Conservation (phyloP, 108 stramenopile species). For the Fragilaria crotonensis region DNA sequence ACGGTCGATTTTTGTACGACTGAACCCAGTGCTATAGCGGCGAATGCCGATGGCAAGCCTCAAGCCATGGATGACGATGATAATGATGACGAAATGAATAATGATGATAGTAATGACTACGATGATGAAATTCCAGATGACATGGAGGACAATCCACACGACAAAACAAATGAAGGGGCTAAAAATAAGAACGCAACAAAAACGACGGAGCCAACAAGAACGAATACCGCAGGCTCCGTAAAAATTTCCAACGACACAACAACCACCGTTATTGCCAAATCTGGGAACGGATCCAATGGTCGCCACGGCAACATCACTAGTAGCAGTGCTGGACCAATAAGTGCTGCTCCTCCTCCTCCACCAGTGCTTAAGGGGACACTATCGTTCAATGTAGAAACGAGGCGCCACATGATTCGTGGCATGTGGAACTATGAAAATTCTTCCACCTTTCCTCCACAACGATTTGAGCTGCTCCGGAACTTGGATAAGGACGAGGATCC, state of each 20-base stretch:
- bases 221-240: neutral
- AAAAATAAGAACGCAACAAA: neutral
- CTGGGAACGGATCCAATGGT: neutral
- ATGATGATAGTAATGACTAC: neutral
- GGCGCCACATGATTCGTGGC: constrained; percentile 77
- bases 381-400: constrained; percentile 56
- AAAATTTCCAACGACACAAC: neutral
- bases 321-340: neutral
- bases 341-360: constrained; percentile 29
- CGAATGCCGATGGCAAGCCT: too few species aligned
- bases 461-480: constrained; percentile 72
- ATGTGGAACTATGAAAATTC: constrained; percentile 83
- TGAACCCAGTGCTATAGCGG: too few species aligned
- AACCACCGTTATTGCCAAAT: neutral
- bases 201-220: neutral
- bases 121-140: neutral
- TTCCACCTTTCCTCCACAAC: constrained; percentile 50
- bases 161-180: neutral
- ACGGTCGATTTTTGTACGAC: too few species aligned
- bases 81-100: neutral
- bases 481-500: constrained; percentile 57
- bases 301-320: neutral
- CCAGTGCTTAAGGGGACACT: constrained; percentile 68
- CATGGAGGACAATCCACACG: neutral
- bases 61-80: neutral